Percentiles rank a stretch among this genome's conserved stretches.
These are phyloP conservation scores for Elongisporangium senticosum DNA, from an alignment of 352 stramenopile species.

Conservation along the genomic window DNA sequence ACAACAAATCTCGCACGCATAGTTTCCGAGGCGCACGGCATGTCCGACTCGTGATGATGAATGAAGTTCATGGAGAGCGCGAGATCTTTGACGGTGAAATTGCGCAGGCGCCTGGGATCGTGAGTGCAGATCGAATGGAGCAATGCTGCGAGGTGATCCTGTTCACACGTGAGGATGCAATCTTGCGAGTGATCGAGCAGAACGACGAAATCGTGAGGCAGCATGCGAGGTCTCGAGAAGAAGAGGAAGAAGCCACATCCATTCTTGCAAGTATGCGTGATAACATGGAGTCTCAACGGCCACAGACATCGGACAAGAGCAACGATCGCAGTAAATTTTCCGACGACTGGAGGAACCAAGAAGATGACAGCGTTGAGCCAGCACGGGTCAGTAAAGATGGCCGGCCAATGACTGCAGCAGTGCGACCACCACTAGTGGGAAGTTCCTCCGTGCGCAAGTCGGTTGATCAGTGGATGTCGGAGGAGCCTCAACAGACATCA, in stretches of 20 bases:
- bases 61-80: background rate
- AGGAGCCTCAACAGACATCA: conserved; percentile 45
- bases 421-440: conserved; percentile 3
- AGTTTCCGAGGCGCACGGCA: conserved; percentile 63
- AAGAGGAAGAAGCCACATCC: conserved; percentile 37
- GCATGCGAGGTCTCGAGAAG: conserved; percentile 28
- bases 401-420: conserved; percentile 43
- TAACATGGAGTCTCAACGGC: conserved; percentile 42
- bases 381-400: conserved; percentile 12
- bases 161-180: conserved; percentile 68
- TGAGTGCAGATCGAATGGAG: conserved; percentile 42
- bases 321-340: no score
- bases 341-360: conserved; percentile 8
- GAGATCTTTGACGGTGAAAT: conserved; percentile 87
- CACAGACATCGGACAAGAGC: conserved; percentile 46
- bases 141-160: conserved; percentile 80
- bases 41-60: conserved; percentile 32
- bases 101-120: conserved; percentile 53
- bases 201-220: conserved; percentile 37
- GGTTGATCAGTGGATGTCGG: conserved; percentile 33
- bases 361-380: conserved; percentile 8
- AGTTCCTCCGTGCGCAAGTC: conserved; percentile 23
- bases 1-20: conserved; percentile 88
- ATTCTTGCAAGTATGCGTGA: conserved; percentile 29
- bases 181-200: conserved; percentile 63